Base-by-base conservation (phyloP, 2,329 filamentous ascomycete species). In the Colletotrichum cordylinicola region DNA sequence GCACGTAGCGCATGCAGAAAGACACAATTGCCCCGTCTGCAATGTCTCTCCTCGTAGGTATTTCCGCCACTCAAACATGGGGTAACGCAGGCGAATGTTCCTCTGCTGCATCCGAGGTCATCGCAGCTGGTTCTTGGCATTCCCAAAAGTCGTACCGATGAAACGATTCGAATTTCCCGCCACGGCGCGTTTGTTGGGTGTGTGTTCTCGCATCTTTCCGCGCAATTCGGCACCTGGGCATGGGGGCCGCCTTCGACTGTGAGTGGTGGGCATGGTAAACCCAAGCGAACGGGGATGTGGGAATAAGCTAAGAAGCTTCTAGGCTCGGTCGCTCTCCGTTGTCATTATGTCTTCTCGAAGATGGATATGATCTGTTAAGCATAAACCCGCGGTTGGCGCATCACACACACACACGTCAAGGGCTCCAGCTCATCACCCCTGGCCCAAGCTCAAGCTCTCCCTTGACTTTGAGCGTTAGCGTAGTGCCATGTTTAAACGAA, bases 311-410 rank as follows among this genome's bases (percentile, higher is more conserved):
- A 43, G 29, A 67, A 62, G 43, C 62, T 72, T 72, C 69, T 56
- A 71, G 72, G 24, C 27, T 75, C 69, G 73, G 73, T 62, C 73
- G 56, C 27, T 64, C 29, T 72, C 73, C 73, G 73, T 56, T 21
- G n/a, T 15, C 37, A 62, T 48, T 27, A 24, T 58, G 58, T 70
- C 39, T 27, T 56, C 29, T 61, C 68, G 58, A 60, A 55, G 37
- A 70, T 43, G 72, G 58, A 66, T 37, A 70, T 58, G 72, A 74
- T 74, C 67, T 70, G 72, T 74, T 74, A 74, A 74, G 72, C 72
- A 74, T 74, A 74, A 74, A 68, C 56, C 61, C 24, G 31, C 9
- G 29, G 31, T 24, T 21, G 35, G 37, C 61, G 31, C 37, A 37
- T 31, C 37, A 37, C 27, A 37, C 52, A 27, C 24, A 27, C 24